Base-by-base conservation (phyloP, 352 stramenopile species). In the Phytophthora megakarya region DNA sequence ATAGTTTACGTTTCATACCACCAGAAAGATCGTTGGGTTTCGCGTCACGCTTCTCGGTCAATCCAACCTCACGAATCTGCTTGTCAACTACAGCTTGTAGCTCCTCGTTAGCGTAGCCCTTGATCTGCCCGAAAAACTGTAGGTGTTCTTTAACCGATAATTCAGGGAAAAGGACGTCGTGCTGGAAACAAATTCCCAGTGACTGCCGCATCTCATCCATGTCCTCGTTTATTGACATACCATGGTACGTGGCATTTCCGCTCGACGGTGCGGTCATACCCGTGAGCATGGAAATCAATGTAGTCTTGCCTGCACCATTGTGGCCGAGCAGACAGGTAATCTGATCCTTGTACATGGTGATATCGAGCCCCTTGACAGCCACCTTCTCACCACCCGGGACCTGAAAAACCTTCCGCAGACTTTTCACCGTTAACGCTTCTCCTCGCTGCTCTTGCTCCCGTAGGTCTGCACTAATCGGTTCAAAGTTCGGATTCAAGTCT, bases 1-100 rank as follows among this genome's bases (percentile, higher is more conserved):
- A 95, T 11, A 98, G 71, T 55, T 96, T 94, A 5, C 93, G 75
- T 64, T 96, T 94, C 81, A 96, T 97, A 11, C 94, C 94, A 11
- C 86, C 86, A 1, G 84, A 93, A 8, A 95, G 62, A n/a, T 77
- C 69, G 19, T 70, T 78, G 11, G 76, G 66, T 42, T 72, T 70
- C 7, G 73, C 72, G 42, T 79, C 19, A 12, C 65, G 61, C 54
- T 88, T 88, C 60, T 86, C 81, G 0, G 70, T 84, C 23, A 90
- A 62, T 1, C 80, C 81, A 1, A 89, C 81, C 28, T 89, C 75
- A 0, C 70, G 57, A 21, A 89, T 76, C 30, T 81, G 63, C 22
- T 52, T 70, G 32, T 73, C 52, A 1, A 76, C 65, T 15, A 72
- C 64, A n/a, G 39, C 57, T 7, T 50, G 28, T 9, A 83, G 52